phyloP scores from a whole-genome alignment of 2,329 filamentous ascomycete species.

The Phyllosticta capitalensis region DNA sequence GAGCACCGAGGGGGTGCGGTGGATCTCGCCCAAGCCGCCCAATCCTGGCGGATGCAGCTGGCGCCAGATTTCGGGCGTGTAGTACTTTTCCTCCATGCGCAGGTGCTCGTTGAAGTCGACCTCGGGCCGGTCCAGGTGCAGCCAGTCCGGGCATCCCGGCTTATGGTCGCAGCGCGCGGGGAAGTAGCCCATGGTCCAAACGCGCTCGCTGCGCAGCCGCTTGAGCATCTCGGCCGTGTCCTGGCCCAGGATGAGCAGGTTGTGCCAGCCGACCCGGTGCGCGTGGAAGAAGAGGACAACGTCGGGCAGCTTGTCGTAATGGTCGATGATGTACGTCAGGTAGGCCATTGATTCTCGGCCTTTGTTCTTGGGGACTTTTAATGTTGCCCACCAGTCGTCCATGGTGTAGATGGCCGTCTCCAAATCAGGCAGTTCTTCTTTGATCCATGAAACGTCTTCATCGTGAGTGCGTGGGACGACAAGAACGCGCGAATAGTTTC shows the following conservation, averaged over 20 bases:
- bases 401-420: constrained; percentile 42
- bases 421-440: constrained; percentile 23
- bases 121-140: constrained; percentile 37
- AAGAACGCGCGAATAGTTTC: constrained; percentile 28
- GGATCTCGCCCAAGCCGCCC: constrained; percentile 8
- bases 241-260: constrained; percentile 43
- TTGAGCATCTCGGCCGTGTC: constrained; percentile 43
- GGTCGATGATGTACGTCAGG: constrained; percentile 53
- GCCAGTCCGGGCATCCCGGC: constrained; percentile 51
- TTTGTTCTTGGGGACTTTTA: constrained; percentile 49
- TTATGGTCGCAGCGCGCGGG: constrained; percentile 51
- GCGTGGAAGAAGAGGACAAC: constrained; percentile 52
- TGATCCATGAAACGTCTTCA: constrained; percentile 29
- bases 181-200: constrained; percentile 47
- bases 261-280: constrained; percentile 48
- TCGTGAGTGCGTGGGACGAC: constrained; percentile 29
- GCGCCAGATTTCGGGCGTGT: constrained; percentile 26
- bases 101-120: constrained; percentile 30
- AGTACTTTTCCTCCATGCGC: constrained; percentile 32
- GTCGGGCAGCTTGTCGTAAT: constrained; percentile 50
- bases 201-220: constrained; percentile 42
- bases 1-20: constrained; percentile 22
- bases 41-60: constrained; percentile 28
- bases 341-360: constrained; percentile 55
- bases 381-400: constrained; percentile 39